Conservation (phyloP, 1,284 basidiomycete genomes). For the Irpex sp. region DNA sequence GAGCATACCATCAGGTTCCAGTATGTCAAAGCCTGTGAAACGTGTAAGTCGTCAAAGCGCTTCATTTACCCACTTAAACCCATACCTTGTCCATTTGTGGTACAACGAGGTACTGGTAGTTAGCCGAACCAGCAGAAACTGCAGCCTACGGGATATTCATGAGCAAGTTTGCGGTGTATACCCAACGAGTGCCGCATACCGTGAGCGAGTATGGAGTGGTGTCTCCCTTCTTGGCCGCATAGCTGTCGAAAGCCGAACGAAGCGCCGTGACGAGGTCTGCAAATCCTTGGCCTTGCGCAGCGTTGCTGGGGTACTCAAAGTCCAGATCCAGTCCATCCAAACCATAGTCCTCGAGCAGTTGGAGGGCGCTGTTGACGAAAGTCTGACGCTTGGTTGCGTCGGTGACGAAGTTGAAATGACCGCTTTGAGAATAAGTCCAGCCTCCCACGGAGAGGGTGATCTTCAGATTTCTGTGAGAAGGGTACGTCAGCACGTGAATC, state of each 20-base stretch:
- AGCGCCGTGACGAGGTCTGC: conserved; percentile 55
- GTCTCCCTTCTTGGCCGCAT: conserved; percentile 56
- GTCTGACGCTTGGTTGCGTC: conserved; percentile 49
- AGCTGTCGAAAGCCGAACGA: conserved; percentile 49
- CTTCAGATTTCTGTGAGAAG: conserved; percentile 59
- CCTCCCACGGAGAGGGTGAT: conserved; percentile 78
- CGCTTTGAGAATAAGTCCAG: conserved; percentile 66
- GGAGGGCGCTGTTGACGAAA: conserved; percentile 73
- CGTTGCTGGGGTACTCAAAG: conserved; percentile 58
- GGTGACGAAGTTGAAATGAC: conserved; percentile 64
- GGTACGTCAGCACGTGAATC: neutral
- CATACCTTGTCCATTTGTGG: conserved; percentile 61
- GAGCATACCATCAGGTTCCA: conserved; percentile 77
- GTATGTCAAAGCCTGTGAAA: conserved; percentile 46
- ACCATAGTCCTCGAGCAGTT: conserved; percentile 81
- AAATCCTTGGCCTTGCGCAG: conserved; percentile 53
- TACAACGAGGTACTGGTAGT: conserved; percentile 66
- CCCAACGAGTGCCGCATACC: conserved; percentile 24
- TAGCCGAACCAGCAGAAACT: conserved; percentile 63
- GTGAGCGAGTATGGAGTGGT: conserved; percentile 54
- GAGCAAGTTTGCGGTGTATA: neutral
- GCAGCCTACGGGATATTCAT: conserved; percentile 21
- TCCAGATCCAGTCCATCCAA: conserved; percentile 83
- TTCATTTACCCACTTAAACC: too few species aligned
- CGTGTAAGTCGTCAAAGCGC: neutral